phyloP scores from a whole-genome alignment of 1,139 yeast genomes.

The Hansenula sp. region DNA sequence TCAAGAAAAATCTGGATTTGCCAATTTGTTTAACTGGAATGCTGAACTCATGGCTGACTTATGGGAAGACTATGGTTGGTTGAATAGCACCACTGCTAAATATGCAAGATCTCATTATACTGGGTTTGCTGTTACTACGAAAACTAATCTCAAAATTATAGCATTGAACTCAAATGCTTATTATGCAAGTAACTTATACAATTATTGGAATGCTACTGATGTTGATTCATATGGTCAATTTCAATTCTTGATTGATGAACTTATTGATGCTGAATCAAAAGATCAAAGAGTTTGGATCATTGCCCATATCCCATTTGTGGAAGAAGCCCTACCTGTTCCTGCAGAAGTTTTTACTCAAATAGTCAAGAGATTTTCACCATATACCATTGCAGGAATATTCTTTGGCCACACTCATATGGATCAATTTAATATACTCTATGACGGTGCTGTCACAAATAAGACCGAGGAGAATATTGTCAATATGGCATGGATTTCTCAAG shows the following conservation, averaged over 20 bases:
- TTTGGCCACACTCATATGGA: slow-evolving; percentile 73
- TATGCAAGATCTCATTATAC: slow-evolving; percentile 48
- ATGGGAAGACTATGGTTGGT: slow-evolving; percentile 49
- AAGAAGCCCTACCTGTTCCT: slow-evolving; percentile 58
- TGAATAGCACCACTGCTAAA: slow-evolving; percentile 28
- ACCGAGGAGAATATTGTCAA: slow-evolving; percentile 42
- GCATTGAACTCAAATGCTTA: slow-evolving; percentile 65
- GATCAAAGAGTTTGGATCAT: slow-evolving; percentile 68
- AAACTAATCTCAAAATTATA: slow-evolving; percentile 55
- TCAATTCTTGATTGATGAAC: slow-evolving; percentile 56
- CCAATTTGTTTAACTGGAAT: slow-evolving; percentile 54
- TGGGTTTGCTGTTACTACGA: slow-evolving; percentile 55
- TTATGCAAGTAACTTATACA: slow-evolving; percentile 60
- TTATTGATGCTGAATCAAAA: slow-evolving; percentile 49
- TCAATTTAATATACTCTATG: slow-evolving; percentile 56
- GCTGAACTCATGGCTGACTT: slow-evolving; percentile 54
- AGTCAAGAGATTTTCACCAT: slow-evolving; percentile 63
- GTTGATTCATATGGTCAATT: slow-evolving; percentile 65
- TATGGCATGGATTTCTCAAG: slow-evolving; percentile 63
- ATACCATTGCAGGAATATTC: slow-evolving; percentile 63
- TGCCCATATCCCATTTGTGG: slow-evolving; percentile 63
- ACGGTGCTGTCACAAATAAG: slow-evolving; percentile 30
- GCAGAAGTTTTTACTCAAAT: slow-evolving; percentile 53
- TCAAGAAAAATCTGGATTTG: slow-evolving; percentile 43
- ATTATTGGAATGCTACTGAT: slow-evolving; percentile 50